phyloP scores from a whole-genome alignment of 2,329 filamentous ascomycete species.

The Rhinocladiella similis region DNA sequence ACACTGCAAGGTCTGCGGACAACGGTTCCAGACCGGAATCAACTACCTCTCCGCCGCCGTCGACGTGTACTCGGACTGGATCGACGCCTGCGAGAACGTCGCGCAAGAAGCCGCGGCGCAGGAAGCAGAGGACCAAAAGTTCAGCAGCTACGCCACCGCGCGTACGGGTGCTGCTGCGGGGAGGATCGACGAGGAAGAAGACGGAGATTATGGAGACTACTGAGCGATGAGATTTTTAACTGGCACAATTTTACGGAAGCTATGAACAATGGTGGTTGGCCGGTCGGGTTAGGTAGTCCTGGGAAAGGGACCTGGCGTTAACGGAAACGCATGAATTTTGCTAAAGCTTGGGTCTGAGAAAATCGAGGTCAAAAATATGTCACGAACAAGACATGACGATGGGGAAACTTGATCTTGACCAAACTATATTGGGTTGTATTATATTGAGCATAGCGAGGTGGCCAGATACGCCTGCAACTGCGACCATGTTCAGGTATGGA shows the following conservation, averaged over 20 bases:
- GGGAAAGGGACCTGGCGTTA: no score
- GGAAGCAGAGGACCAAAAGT: conserved; percentile 31
- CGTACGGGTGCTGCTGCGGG: conserved; percentile 28
- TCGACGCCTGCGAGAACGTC: conserved; percentile 83
- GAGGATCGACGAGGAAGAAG: conserved; percentile 32
- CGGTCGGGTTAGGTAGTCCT: no score
- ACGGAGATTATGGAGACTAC: conserved; percentile 49
- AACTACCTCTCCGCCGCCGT: conserved; percentile 84
- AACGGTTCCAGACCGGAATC: conserved; percentile 88
- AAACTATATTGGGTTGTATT: no score
- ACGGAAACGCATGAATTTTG: no score
- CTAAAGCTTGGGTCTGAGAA: no score
- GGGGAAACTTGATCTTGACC: no score
- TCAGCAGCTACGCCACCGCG: conserved; percentile 31
- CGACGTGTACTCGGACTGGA: conserved; percentile 97
- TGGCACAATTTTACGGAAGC: no score
- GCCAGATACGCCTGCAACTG: no score
- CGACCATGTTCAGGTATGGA: no score
- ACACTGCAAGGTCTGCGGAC: conserved; percentile 88
- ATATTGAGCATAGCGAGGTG: not conserved
- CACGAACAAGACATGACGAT: no score
- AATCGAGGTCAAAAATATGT: no score
- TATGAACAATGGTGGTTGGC: no score
- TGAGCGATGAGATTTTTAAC: not conserved
- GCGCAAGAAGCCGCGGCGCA: conserved; percentile 58